Evolutionary conservation across 2,329 filamentous ascomycete genomes (phyloP), one percentile per base, ranked within the genome.

Genomic region (Fusarium sp.): DNA sequence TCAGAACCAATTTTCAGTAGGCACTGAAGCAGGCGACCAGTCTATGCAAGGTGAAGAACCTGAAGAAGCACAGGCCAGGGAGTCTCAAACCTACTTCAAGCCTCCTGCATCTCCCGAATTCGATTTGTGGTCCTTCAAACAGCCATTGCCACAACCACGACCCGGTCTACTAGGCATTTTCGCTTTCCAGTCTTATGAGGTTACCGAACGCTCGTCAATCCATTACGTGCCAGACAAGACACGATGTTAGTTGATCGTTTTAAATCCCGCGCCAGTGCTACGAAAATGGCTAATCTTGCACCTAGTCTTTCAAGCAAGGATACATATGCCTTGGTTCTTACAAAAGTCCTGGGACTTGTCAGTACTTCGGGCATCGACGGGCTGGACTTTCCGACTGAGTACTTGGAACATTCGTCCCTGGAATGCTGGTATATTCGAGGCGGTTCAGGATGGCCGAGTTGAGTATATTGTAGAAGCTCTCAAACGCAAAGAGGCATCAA

Each of bases 291-390:
- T 32, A 10, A 53, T 8, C 0, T 36, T 15, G 3, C 1, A 0
- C 22, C 14, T 22, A 73, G 67, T 62, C 5, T 38, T 65, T 5
- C 68, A 69, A 44, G 26, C n/a, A 8, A 39, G 61, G 6, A 3
- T 75, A 2, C 66, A 66, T 0, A n/a, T 70, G 2, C 73, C 47
- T 11, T 60, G 41, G 60, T 13, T 63, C 8, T 4, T 65, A 2
- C 32, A 55, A 2, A 65, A 44, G 22, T 57, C 55, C 0, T 76
- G 73, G 71, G 71, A 76, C 24, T 20, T 76, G 0, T 62, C 66
- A 6, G 35, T 42, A 6, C 45, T 35, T 15, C 55, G n/a, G 8
- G 50, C 71, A 5, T 64, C 38, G 2, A n/a, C 26, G 6, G 71
- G 71, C 1, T 76, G 73, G 71, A 63, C 61, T n/a, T 50, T 69